Percentiles rank a stretch among this genome's conserved stretches.
Conservation (phyloP, 1,139 yeast species). For the Pichiaceae sp. region DNA sequence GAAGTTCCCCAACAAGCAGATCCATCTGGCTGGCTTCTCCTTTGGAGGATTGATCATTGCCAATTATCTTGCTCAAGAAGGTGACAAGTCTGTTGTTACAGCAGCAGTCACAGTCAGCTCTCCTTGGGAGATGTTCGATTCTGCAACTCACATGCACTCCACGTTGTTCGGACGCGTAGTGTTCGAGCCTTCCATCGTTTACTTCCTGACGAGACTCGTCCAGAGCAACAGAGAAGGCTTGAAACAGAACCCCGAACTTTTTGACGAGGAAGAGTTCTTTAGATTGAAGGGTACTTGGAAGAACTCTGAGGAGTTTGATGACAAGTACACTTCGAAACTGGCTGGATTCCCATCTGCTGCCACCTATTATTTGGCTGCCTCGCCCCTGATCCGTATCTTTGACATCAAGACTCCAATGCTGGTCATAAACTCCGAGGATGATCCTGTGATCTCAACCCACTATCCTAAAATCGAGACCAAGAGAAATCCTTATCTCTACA, state of each 20-base stretch:
- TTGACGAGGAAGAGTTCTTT: constrained; percentile 19
- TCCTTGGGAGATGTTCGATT: constrained; percentile 76
- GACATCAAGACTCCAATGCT: constrained; percentile 61
- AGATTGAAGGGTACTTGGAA: constrained; percentile 25
- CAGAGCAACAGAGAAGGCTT: constrained; percentile 35
- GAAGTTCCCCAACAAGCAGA: constrained; percentile 61
- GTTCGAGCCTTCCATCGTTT: constrained; percentile 52
- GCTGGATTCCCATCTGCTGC: constrained; percentile 61
- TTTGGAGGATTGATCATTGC: constrained; percentile 77
- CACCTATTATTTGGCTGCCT: constrained; percentile 66
- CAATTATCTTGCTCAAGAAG: constrained; percentile 73
- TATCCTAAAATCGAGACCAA: constrained; percentile 41
- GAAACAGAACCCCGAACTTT: constrained; percentile 30
- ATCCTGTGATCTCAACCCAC: constrained; percentile 60
- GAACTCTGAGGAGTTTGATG: constrained; percentile 56
- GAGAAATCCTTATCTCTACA: constrained; percentile 46
- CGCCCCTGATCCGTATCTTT: constrained; percentile 50
- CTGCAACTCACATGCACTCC: constrained; percentile 43
- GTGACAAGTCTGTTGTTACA: constrained; percentile 40
- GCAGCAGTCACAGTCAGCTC: constrained; percentile 66
- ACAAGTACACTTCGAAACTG: constrained; percentile 57
- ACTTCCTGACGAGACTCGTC: constrained; percentile 41
- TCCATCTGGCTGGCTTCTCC: constrained; percentile 78
- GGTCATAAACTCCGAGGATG: constrained; percentile 67
- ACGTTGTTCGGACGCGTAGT: constrained; percentile 47